Evolutionary conservation across 305 asterid genomes (phyloP), one percentile per base, ranked within the genome.

Genomic region (Ilex paraguariensis): DNA sequence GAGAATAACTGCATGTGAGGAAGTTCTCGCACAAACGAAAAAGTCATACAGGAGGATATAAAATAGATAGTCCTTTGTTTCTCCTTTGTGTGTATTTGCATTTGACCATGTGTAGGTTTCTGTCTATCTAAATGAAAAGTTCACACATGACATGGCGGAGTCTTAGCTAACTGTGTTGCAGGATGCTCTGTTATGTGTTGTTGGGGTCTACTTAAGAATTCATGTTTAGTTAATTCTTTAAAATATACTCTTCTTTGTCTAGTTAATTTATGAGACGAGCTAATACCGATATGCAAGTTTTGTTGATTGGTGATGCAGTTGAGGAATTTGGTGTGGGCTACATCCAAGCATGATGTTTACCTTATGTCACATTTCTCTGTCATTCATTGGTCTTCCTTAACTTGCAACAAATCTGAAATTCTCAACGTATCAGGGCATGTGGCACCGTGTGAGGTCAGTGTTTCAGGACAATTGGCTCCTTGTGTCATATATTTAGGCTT

Each of bases 331-430:
- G 87, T 84, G 16, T 84, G 87, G 87, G 70, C 91, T 40, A 82
- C 88, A 12, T 84, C 88, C 45, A 84, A 84, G 78, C 91, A 84
- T 77, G 91, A 84, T 63, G 91, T 84, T 55, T 84, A 84, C 71
- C 86, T 84, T 63, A 78, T 82, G 88, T 82, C 88, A 3, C 82
- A 82, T 75, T 82, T 50, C 77, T 76, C 82, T 10, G 67, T 79
- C 44, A 75, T 80, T 54, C 91, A 84, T 49, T 84, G 88, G 91
- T 82, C 91, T 31, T 77, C 91, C 39, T 70, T 84, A 73, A 79
- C 59, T 54, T 82, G 78, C 71, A 79, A 72, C 56, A 79, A 71
- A 74, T 65, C 84, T 3, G 91, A 81, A 77, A 82, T 84, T 65
- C 87, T 84, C 61, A 70, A 84, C 74, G 82, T 84, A 61, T 79